Conservation (phyloP, 208 protist genomes). For the Strigomonas culicis region DNA sequence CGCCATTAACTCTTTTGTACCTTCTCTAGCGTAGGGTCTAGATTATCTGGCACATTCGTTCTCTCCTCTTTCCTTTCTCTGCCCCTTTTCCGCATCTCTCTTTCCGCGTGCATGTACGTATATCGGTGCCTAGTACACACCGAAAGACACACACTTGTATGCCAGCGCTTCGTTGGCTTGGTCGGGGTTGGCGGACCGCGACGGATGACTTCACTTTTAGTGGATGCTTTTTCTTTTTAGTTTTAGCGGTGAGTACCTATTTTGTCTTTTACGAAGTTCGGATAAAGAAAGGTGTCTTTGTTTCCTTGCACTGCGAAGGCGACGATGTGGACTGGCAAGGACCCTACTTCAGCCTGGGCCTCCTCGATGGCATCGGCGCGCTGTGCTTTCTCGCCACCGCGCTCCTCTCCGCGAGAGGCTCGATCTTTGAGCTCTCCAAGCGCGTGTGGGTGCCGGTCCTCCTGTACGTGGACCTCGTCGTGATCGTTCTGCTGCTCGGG, state of each 20-base stretch:
- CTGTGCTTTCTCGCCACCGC: slow-evolving; percentile 36
- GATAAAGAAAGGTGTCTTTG: not conserved
- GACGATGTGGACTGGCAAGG: slow-evolving; percentile 10
- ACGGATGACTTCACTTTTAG: slow-evolving; percentile 78
- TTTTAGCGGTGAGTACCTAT: slow-evolving; percentile 17
- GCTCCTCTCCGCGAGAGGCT: slow-evolving; percentile 45
- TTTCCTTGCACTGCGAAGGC: slow-evolving; percentile 22
- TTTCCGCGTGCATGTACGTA: too few species aligned
- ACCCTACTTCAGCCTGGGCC: slow-evolving; percentile 30
- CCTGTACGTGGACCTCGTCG: slow-evolving; percentile 44
- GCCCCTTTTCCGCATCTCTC: too few species aligned
- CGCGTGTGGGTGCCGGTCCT: slow-evolving; percentile 42
- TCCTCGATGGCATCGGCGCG: slow-evolving; percentile 27
- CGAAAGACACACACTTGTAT: too few species aligned
- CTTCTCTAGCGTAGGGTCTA: too few species aligned
- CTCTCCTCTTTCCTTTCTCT: too few species aligned
- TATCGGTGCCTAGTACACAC: too few species aligned
- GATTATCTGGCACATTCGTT: too few species aligned
- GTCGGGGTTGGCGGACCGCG: slow-evolving; percentile 65
- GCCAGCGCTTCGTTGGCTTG: slow-evolving; percentile 70
- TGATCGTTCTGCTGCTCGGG: slow-evolving; percentile 23
- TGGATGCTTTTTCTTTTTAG: slow-evolving; percentile 36
- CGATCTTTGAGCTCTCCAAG: slow-evolving; percentile 68
- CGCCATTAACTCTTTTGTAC: too few species aligned
- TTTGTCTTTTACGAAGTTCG: not conserved